Base-by-base conservation (phyloP, 805 yeast genomes). In the Metschnikowia amazonensis region DNA sequence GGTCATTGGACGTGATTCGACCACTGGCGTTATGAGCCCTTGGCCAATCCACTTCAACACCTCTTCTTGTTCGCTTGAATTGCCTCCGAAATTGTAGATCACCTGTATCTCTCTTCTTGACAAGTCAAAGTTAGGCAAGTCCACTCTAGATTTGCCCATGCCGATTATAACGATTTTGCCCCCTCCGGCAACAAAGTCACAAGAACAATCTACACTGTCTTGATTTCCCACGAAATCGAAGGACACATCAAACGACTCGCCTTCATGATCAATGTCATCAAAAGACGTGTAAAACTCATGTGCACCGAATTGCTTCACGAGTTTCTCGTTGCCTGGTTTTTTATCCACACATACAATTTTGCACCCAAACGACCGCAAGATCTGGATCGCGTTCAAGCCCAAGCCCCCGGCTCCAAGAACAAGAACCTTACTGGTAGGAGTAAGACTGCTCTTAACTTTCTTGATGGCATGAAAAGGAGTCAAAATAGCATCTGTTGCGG, bases 151-250 rank as follows among this genome's bases (percentile, higher is more conserved):
- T 27, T 57, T 58, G 1, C 74, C 77, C 48, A 76, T 58, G 1
- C 80, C 80, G 6, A 74, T 65, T 51, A 72, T 65, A 18, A 70
- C 59, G 27, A 75, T 64, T 35, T 60, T 64, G 4, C 80, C 80
- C 7, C 58, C 55, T 7, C 52, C 33, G 18, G 59, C 63, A 24
- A 69, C 66, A 47, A 59, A 75, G 13, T 52, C 45, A 55, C 66
- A 47, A 36, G 58, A 48, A 36, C 65, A 62, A 20, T 47, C 52
- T 21, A 53, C 59, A 14, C 66, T 62, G 5, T 54, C 54, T 46
- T 64, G 71, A 33, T 56, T 47, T 1, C 76, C 76, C 25, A 63
- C 64, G 49, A 70, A 69, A 48, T 71, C 76, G 47, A 69, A 64
- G 35, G 42, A 41, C 10, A 53, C 33, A 41, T 73, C 76, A 48